phyloP scores from a whole-genome alignment of 1,284 basidiomycete species.

The Cryptococcus amylolentus region DNA sequence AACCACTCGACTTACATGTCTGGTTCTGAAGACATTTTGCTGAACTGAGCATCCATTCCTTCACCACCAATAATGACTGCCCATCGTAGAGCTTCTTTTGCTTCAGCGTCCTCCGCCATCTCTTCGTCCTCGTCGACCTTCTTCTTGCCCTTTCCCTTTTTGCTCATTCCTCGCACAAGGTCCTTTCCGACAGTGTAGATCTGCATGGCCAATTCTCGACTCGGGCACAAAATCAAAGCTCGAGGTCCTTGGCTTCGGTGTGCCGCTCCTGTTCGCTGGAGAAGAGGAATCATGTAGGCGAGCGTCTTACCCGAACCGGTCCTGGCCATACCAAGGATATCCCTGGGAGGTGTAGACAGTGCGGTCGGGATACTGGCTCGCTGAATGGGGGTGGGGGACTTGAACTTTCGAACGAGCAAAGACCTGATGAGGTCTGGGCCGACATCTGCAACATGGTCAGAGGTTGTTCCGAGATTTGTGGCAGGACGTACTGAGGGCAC shows the following conservation, averaged over 20 bases:
- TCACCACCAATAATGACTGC: constrained; percentile 94
- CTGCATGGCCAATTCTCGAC: constrained; percentile 91
- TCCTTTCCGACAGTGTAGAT: constrained; percentile 93
- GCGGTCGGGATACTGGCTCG: constrained; percentile 82
- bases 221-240: constrained; percentile 84
- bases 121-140: constrained; percentile 54
- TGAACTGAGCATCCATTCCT: constrained; percentile 92
- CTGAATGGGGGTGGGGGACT: constrained; percentile 95
- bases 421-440: constrained; percentile 41
- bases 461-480: neutral
- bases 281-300: constrained; percentile 89
- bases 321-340: constrained; percentile 97
- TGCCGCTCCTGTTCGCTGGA: constrained; percentile 77
- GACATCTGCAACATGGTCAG: constrained; percentile 18
- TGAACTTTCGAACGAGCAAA: constrained; percentile 87
- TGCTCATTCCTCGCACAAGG: constrained; percentile 62
- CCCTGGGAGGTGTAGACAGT: constrained; percentile 77
- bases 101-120: constrained; percentile 54
- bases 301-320: constrained; percentile 98
- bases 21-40: constrained; percentile 89
- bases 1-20: constrained; percentile 67
- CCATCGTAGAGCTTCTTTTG: constrained; percentile 72
- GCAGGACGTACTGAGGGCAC: constrained; percentile 29
- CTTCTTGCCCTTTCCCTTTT: constrained; percentile 54
- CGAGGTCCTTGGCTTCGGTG: constrained; percentile 82